A percentile compares a stretch with the other conserved stretches of the same genome.
phyloP scores from a whole-genome alignment of 805 yeast genomes.

The Lachancea waltii region DNA sequence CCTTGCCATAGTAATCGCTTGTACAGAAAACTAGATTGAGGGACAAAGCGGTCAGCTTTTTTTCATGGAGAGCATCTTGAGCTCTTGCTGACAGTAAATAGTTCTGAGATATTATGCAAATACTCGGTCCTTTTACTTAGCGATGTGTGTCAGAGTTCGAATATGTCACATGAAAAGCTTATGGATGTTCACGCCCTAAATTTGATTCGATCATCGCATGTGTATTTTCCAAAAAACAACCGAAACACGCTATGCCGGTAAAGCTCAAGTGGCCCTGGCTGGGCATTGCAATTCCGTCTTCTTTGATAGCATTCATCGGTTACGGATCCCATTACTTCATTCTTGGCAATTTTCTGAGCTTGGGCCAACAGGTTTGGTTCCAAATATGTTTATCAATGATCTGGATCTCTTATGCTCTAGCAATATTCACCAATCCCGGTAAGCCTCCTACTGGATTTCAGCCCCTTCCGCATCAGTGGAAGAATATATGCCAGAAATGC shows the following conservation, averaged over 20 bases:
- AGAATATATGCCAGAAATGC: slow-evolving; percentile 70
- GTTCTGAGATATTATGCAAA: too few species aligned
- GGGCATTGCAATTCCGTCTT: slow-evolving; percentile 55
- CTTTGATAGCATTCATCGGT: slow-evolving; percentile 52
- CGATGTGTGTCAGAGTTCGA: too few species aligned
- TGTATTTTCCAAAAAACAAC: too few species aligned
- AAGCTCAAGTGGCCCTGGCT: slow-evolving; percentile 43
- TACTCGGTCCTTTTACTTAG: too few species aligned
- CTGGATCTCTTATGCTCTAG: slow-evolving; percentile 71
- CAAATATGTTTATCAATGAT: slow-evolving; percentile 45
- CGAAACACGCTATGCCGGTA: slow-evolving; percentile 31
- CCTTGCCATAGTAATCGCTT: too few species aligned
- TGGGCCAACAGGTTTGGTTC: slow-evolving; percentile 39
- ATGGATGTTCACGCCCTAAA: too few species aligned
- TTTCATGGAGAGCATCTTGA: too few species aligned
- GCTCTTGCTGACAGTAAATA: too few species aligned
- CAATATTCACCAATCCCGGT: slow-evolving; percentile 66
- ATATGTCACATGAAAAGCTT: too few species aligned
- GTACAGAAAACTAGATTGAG: too few species aligned
- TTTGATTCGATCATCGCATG: too few species aligned
- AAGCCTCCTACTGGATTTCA: slow-evolving; percentile 46
- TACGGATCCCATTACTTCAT: slow-evolving; percentile 57
- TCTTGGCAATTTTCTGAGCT: slow-evolving; percentile 39
- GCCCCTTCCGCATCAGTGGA: slow-evolving; percentile 48
- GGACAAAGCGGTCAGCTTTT: too few species aligned